A percentile compares a stretch with the other conserved stretches of the same genome.
Evolutionary conservation across 371 early-diverging fungal species (phyloP).

Genomic region (Lichtheimia corymbifera): DNA sequence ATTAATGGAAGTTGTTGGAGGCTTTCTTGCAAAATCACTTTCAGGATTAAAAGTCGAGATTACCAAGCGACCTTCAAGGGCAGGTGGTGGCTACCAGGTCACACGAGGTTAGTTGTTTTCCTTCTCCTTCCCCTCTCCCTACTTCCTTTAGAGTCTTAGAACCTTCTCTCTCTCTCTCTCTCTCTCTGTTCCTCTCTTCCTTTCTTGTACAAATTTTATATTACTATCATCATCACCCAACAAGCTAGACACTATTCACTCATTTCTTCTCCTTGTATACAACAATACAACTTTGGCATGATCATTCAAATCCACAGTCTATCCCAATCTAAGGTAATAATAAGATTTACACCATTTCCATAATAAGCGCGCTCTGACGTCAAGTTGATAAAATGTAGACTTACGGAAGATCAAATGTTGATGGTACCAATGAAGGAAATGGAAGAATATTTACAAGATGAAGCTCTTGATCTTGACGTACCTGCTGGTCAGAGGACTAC

Average conservation of each 20-base stretch:
- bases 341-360: too few relatives aligned
- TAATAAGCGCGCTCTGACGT: background rate
- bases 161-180: background rate
- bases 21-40: constrained; percentile 47
- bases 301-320: constrained; percentile 13
- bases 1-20: constrained; percentile 43
- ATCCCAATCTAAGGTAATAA: constrained; percentile 19
- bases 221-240: too few relatives aligned
- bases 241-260: constrained; percentile 5
- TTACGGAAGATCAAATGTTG: constrained; percentile 10
- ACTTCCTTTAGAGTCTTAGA: constrained; percentile 6
- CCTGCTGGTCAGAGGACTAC: background rate
- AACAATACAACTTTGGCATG: constrained; percentile 13
- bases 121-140: constrained; percentile 7
- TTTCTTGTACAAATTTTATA: background rate
- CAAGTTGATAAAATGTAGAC: constrained; percentile 8
- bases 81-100: constrained; percentile 42
- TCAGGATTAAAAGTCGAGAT: constrained; percentile 51
- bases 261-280: constrained; percentile 9
- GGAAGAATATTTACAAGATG: constrained; percentile 12
- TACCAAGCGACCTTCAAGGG: constrained; percentile 20
- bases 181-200: background rate
- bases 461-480: constrained; percentile 1
- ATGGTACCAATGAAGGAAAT: constrained; percentile 18
- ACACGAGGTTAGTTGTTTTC: constrained; percentile 49